Evolutionary conservation across 257 asterid species (phyloP), one percentile per base, ranked within the genome.

Genomic region (Nicotiana noctiflora): DNA sequence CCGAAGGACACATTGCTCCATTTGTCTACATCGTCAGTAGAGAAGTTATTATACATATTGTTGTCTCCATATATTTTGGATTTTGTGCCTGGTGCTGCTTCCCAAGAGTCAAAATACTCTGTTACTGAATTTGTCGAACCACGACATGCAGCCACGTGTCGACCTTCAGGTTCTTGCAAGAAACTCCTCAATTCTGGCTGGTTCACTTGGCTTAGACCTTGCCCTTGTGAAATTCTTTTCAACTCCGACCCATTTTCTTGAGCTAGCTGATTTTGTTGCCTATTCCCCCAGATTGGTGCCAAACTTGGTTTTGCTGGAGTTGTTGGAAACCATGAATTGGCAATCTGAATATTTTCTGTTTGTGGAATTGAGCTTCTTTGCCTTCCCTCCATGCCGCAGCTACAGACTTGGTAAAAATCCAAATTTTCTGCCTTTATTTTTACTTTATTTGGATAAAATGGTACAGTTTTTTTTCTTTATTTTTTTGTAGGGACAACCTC

Each of bases 221-320:
- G 55, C 15, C 8, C 68, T 18, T 40, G 79, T 61, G 86, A 67
- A 60, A 63, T 23, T 62, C 29, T 29, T 25, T 53, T 51, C 62
- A 23, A 72, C 19, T 66, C 80, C 56, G 53, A 21, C 82, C 85
- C 65, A 86, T 70, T 84, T 21, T 79, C 57, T 49, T 65, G 74
- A 34, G 21, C 60, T 7, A 37, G 74, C 77, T 79, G 75, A 78
- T 61, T 74, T 44, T 80, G 80, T 67, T 84, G 87, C 84, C 75
- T 67, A 49, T 81, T 82, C 75, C 81, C n/a, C 86, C 88, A 87
- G 88, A 88, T 86, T 86, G 85, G 65, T 56, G 81, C 52, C 14
- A 85, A 72, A 77, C 84, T 53, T 82, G 89, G 90, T 87, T 92
- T 91, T 27, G 88, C 89, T 3, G 97, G 94, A 82, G 97, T 93